Base-by-base conservation (phyloP, 257 asterid genomes). In the Solanum bulbocastanum region DNA sequence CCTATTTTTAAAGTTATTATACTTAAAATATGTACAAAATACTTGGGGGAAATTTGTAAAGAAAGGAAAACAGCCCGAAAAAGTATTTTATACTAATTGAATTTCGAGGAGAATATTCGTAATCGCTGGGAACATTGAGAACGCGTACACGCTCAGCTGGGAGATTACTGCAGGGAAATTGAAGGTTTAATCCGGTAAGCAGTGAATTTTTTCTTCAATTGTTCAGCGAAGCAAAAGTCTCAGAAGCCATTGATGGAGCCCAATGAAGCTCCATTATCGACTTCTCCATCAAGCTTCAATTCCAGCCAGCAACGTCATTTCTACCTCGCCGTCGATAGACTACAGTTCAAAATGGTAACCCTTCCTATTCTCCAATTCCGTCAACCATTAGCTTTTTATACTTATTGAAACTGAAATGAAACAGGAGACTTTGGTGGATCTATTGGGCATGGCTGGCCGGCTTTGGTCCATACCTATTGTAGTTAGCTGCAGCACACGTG, bases 281-380 rank as follows among this genome's bases (percentile, higher is more conserved):
- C 94, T 40, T 92, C 98, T 73, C 94, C 98, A 9, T 92, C 97
- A 23, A 92, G 91, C 52, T 87, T 94, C 72, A 89, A 33, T 89
- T 86, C 88, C 93, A 96, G 95, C 75, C 96, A 91, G n/a, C 98
- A 94, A 71, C 94, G 98, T 90, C 99, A 97, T 91, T 96, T 93
- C 91, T 97, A 96, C 90, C 98, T 96, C 36, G 99, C 99, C 72
- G 98, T 97, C 81, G 99, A 97, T 81, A 91, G 98, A 71, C 87
- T 90, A 75, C 96, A 94, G 44, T 97, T 94, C 96, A 97, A 96
- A 90, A 94, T 95, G 98, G 99, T 96, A 49, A 72, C 36, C 10
- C 36, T 75, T 60, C 87, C 23, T 37, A n/a, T 35, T 35, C 12
- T 60, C 40, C 49, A 46, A 49, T 58, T 11, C 62, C 9, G 10